Base-by-base conservation (phyloP, 2,329 filamentous ascomycete genomes). In the Ceratocystis albifundus region DNA sequence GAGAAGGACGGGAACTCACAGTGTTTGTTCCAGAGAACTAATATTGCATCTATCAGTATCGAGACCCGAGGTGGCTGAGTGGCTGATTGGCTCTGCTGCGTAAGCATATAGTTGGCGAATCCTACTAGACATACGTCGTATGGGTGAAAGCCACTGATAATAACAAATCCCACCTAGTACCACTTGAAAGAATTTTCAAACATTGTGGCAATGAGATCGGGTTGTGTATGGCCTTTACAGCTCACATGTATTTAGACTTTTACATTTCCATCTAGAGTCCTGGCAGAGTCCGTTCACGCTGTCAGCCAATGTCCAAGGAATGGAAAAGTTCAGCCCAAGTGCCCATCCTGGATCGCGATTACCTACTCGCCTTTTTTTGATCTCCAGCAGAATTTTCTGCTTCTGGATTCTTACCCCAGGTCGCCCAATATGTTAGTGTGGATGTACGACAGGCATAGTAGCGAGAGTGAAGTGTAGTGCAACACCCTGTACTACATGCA, bases 371-470 rank as follows among this genome's bases (percentile, higher is more conserved):
- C 8, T 30, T 59, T 30, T 59, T 36, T 17, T 32, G 55, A 59
- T 59, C 55, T 59, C 32, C 55, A 59, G 15, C 4, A 8, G 7
- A 20, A n/a, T 36, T 36, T 59, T 59, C 55, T 59, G 30, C 55
- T 36, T 59, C 32, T 17, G 28, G 55, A 59, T 30, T 7, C n/a
- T 17, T 36, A 59, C 55, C 55, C 55, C 55, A 20, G 55, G 25
- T 30, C 25, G 17, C 12, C 12, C 53, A 63, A 20, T 50, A n/a
- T 63, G 61, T 44, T 28, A 25, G 41, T 45, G 36, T 45, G 61
- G 61, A 50, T 46, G 61, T 25, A 63, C 61, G 30, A 45, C 61
- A 63, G 61, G 61, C 30, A 41, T 50, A 7, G 44, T 63, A 63
- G 61, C 61, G 61, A 63, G 61, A 46, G 44, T 12, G 50, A 46